Base-by-base conservation (phyloP, 345 rosid genomes). In the Carallia brachiata region DNA sequence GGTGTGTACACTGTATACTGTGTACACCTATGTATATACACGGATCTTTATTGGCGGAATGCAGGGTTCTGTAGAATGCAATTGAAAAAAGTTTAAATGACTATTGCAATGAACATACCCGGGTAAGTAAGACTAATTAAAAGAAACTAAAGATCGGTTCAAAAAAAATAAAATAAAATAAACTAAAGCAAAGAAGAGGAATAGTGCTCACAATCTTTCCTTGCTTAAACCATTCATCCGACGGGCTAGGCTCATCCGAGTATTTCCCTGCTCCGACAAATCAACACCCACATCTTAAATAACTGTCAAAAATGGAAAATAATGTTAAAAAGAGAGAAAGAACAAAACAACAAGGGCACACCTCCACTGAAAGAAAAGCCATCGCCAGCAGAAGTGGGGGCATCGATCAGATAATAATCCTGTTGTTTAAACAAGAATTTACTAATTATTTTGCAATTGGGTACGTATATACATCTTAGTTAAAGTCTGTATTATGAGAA, bases 361-460 rank as follows among this genome's bases (percentile, higher is more conserved):
- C 96, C 98, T 80, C 98, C 98, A 72, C 86, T 80, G 75, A 94
- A 93, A 58, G 98, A 93, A 79, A 93, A 93, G 56, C 97, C 98
- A 80, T 93, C 97, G 71, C 97, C 97, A 32, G 82, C 88, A 27
- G 92, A 88, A 66, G 80, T 90, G 32, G 92, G 92, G 70, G 97
- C 98, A 80, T 93, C 96, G 39, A 90, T 87, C 67, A 88, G 86
- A 82, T 85, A 89, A 75, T 91, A 91, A 77, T 91, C 97, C 97
- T 93, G 79, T 30, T 63, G 79, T 30, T 63, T 31, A 27, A 73
- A 62, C 3, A 18, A n/a, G 57, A 74, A 18, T 23, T 23, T n/a
- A 19, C 7, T n/a, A 40, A 62, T 31, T 2, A 12, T 2, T 36
- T 32, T 13, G 17, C 5, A 47, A 39, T 50, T 19, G 36, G 5